These are phyloP conservation scores for Wickerhamiella domercqiae DNA, from an alignment of 805 yeast species.

Conservation along the genomic window DNA sequence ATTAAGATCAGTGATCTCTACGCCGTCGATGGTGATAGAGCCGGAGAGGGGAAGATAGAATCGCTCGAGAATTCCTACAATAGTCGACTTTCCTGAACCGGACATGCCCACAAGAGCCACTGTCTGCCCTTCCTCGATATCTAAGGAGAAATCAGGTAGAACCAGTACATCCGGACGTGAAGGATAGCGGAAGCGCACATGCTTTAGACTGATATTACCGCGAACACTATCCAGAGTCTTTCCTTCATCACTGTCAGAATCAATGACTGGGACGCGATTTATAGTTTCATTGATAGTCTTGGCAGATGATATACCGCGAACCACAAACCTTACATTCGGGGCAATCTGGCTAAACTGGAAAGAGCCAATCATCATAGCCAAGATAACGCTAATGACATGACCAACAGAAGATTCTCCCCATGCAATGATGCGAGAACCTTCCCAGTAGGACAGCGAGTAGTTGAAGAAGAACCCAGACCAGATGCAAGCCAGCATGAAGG, in stretches of 20 bases:
- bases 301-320: conserved; percentile 28
- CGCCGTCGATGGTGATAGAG: conserved; percentile 65
- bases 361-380: conserved; percentile 30
- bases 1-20: conserved; percentile 58
- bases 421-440: conserved; percentile 27
- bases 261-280: conserved; percentile 29
- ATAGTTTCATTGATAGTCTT: conserved; percentile 29
- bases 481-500: conserved; percentile 26
- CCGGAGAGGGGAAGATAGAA: conserved; percentile 74
- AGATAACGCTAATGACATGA: conserved; percentile 23
- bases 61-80: conserved; percentile 68
- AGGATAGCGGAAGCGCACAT: conserved; percentile 82
- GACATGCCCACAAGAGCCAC: conserved; percentile 94
- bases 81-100: conserved; percentile 91
- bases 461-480: conserved; percentile 25
- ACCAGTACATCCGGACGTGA: conserved; percentile 65
- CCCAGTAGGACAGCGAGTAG: conserved; percentile 30
- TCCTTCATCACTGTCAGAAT: conserved; percentile 21
- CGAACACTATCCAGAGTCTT: conserved; percentile 14
- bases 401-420: conserved; percentile 23
- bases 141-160: conserved; percentile 56
- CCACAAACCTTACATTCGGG: conserved; percentile 26
- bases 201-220: conserved; percentile 67
- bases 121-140: conserved; percentile 74
- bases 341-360: conserved; percentile 29